Evolutionary conservation across 139 green algal species (phyloP), one percentile per base, ranked within the genome.

Genomic region (Chlamydomonas eustigma): DNA sequence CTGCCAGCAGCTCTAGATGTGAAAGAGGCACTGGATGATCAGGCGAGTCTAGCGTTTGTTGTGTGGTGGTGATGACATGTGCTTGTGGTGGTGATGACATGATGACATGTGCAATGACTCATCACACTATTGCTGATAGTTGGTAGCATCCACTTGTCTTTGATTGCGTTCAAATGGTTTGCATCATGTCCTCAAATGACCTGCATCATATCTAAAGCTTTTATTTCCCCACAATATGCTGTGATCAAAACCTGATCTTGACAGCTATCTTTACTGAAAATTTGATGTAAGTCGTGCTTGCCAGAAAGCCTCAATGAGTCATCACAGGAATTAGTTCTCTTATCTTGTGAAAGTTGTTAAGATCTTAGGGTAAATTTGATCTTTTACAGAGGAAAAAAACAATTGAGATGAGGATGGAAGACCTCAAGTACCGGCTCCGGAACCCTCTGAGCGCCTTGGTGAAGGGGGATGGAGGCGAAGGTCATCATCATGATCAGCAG

Each of bases 1-100:
- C 66, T 85, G 66, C 80, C 80, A 2, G 36, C 34, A 2, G 67
- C 39, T 12, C 66, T 85, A 58, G 76, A 85, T 35, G 72, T 76
- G 12, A 73, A 35, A 32, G 0, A 64, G 22, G 64, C 67, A 2
- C 68, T 85, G 4, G 76, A 80, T 8, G n/a, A 37, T 8, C 78
- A 85, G 36, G 80, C 81, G 51, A 72, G 76, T 72, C 5, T 24
- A 35, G 58, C 5, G 58, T 24, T 32, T 70, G 34, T 22, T 24
- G 58, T 32, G 6, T 24, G 58, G 58, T 24, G 58, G 24, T 24
- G 58, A 35, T 18, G 24, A 35, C 18, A 28, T 70, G 58, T 70
- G 58, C 5, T n/a, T n/a, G n/a, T n/a, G n/a, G n/a, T n/a, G n/a
- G n/a, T n/a, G n/a, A n/a, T n/a, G n/a, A n/a, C n/a, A n/a, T n/a